Base-by-base conservation (phyloP, 2,329 filamentous ascomycete species). In the Blastomyces percursus region DNA sequence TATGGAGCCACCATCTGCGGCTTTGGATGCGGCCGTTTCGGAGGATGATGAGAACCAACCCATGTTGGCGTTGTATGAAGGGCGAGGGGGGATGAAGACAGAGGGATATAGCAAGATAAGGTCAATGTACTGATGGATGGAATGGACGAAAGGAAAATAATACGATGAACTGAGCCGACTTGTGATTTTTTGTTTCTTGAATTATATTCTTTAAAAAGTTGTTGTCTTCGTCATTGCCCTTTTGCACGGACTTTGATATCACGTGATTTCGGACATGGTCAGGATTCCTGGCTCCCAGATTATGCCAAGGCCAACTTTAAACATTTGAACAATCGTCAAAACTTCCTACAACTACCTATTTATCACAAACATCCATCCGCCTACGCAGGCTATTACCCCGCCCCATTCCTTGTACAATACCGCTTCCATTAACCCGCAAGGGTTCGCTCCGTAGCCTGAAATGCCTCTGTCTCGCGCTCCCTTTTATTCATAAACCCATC, bases 1-100 rank as follows among this genome's bases (percentile, higher is more conserved):
- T 70, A 92, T 84, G 69, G 82, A 86, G 66, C 84, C 84, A 67
- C 83, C 83, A 69, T 86, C 83, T 63, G 79, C 72, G 64, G 80
- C 67, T 71, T 77, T 72, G 66, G 81, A 72, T 66, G 80, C 71
- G 69, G 79, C 66, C 19, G 70, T 66, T 19, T 71, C 63, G 57
- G 75, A 66, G 58, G 79, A 77, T 66, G 73, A 74, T 65, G 77
- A 76, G 65, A 82, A 78, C 75, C 82, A 82, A 68, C 76, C 82
- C 83, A 85, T 85, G 69, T 35, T 71, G 70, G 59, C 65, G 42
- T 56, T 61, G 64, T 54, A 52, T 50, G 35, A 21, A 48, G 30
- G 27, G 32, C 30, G 62, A 27, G 24, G 24, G 40, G 40, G n/a
- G 24, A 4, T 12, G 52, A 32, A 6, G 14, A 9, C 21, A 6